Evolutionary conservation across 192 early-diverging fungal species (phyloP).

Genomic region (Umbelopsis isabellina): DNA sequence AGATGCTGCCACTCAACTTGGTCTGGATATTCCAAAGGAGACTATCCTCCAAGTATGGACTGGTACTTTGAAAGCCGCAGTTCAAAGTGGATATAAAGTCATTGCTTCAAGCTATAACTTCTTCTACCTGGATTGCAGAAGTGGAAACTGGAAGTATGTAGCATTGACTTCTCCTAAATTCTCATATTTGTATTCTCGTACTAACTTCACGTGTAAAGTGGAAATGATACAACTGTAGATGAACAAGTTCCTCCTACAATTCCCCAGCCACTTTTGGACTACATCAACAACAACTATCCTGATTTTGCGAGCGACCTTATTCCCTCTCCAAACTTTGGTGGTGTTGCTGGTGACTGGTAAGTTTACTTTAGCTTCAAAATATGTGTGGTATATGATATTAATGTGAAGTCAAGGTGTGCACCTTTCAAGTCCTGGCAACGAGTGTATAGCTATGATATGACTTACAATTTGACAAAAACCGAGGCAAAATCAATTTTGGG

Average conservation of each 20-base stretch:
- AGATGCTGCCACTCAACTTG: slow-evolving; percentile 52
- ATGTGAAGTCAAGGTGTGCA: slow-evolving; percentile 51
- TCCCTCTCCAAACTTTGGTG: slow-evolving; percentile 43
- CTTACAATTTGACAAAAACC: slow-evolving; percentile 50
- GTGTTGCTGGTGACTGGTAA: slow-evolving; percentile 66
- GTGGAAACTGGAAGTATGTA: slow-evolving; percentile 68
- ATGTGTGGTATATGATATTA: background rate
- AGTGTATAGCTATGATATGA: slow-evolving; percentile 71
- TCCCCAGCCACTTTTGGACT: slow-evolving; percentile 32
- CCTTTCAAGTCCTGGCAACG: slow-evolving; percentile 78
- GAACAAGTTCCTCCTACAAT: slow-evolving; percentile 35
- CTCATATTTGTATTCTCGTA: too few species aligned
- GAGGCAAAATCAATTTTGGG: slow-evolving; percentile 67
- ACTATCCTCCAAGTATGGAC: slow-evolving; percentile 76
- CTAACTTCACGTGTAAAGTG: slow-evolving; percentile 21
- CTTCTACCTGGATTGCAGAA: slow-evolving; percentile 83
- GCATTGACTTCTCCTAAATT: background rate
- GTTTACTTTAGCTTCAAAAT: background rate
- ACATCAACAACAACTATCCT: slow-evolving; percentile 9
- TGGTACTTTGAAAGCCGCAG: slow-evolving; percentile 60
- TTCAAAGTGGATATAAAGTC: slow-evolving; percentile 63
- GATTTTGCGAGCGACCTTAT: slow-evolving; percentile 30
- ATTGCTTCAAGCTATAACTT: slow-evolving; percentile 66
- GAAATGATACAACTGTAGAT: slow-evolving; percentile 62
- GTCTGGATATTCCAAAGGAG: slow-evolving; percentile 54